Conservation (phyloP, 176 grass and related monocot genomes). For the Miscanthus lutarioriparius region DNA sequence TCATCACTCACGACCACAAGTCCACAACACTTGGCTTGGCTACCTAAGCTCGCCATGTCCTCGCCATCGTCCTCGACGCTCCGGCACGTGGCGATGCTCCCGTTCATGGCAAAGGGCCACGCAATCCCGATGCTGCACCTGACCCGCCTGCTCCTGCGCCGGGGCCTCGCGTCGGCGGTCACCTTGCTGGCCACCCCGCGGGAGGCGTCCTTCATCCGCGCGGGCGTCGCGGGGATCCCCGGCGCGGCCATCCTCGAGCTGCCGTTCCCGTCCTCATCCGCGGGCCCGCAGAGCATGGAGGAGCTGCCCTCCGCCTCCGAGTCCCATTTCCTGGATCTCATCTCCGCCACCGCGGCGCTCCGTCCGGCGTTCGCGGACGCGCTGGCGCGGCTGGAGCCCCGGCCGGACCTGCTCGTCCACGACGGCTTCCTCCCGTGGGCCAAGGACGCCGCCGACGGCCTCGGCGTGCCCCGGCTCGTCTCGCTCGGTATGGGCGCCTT, state of each 20-base stretch:
- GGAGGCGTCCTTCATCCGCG: constrained; percentile 43
- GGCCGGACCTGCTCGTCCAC: constrained; percentile 46
- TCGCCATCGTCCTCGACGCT: not conserved
- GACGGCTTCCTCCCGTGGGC: constrained; percentile 60
- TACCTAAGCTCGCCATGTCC: no score
- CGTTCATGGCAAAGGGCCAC: constrained; percentile 51
- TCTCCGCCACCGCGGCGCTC: no score
- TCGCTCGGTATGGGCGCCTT: constrained; percentile 44
- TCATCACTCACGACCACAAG: no score
- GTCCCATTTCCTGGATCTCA: constrained; percentile 12
- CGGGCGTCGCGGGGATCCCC: not conserved
- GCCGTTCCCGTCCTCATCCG: constrained; percentile 29
- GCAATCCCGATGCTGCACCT: constrained; percentile 45
- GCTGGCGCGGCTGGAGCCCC: not conserved
- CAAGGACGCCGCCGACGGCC: constrained; percentile 29
- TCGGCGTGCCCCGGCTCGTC: constrained; percentile 35
- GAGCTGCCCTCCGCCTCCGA: constrained; percentile 18
- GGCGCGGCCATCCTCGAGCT: constrained; percentile 42
- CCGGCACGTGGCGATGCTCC: constrained; percentile 42
- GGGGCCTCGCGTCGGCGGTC: constrained; percentile 40
- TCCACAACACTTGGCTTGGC: no score
- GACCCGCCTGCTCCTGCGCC: constrained; percentile 9
- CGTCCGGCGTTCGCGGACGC: constrained; percentile 20
- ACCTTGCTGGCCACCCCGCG: constrained; percentile 56
- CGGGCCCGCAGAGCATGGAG: constrained; percentile 38